Percentiles rank a stretch among this genome's conserved stretches.
Evolutionary conservation across 495 filamentous ascomycete genomes (phyloP).

Genomic region (Friedmanniomyces simplex): DNA sequence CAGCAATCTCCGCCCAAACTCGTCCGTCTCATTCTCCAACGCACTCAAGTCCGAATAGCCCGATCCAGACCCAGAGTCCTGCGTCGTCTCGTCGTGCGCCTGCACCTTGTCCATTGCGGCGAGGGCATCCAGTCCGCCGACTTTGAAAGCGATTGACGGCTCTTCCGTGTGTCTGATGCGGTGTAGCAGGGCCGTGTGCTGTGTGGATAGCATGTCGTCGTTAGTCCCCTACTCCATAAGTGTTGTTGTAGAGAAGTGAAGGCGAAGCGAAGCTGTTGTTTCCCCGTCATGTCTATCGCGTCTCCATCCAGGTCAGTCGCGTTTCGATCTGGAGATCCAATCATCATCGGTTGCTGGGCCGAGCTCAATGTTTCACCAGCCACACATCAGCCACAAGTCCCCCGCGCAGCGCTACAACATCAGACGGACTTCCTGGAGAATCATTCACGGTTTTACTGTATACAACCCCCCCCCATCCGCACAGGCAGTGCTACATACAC

Average conservation of each 20-base stretch:
- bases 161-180: neutral
- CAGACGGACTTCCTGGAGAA: no score
- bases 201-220: neutral
- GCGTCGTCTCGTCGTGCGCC: slow-evolving; percentile 21
- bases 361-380: no score
- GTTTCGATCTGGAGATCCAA: no score
- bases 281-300: no score
- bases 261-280: no score
- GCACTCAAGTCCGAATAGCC: slow-evolving; percentile 23
- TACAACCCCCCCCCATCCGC: no score
- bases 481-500: no score
- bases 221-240: neutral
- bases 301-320: no score
- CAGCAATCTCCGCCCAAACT: slow-evolving; percentile 28
- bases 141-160: neutral
- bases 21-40: slow-evolving; percentile 31
- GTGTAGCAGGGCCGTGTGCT: neutral
- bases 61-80: slow-evolving; percentile 20
- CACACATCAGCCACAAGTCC: no score
- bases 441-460: no score
- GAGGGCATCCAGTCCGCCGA: slow-evolving; percentile 2
- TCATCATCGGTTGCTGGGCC: no score
- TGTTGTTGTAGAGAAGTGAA: no score
- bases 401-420: neutral
- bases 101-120: slow-evolving; percentile 17